Base-by-base conservation (phyloP, 345 rosid species). In the Dipteronia sinensis region DNA sequence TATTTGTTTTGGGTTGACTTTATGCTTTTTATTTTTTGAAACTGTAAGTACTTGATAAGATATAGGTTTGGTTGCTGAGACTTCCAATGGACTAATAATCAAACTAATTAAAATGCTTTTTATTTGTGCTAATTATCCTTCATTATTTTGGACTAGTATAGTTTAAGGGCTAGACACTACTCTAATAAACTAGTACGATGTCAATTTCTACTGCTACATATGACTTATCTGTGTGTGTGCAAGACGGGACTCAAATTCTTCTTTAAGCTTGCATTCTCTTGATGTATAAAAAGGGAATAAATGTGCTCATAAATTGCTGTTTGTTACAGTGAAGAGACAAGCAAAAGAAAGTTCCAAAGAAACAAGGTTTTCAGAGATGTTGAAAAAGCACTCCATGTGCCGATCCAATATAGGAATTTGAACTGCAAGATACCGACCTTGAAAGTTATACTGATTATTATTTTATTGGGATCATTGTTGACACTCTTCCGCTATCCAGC, bases 401-500 rank as follows among this genome's bases (percentile, higher is more conserved):
- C 97, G 7, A 79, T 87, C 73, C 92, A 87, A 61, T 87, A 83
- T 72, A 83, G 90, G 87, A 92, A 83, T 81, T 83, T 84, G 64
- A 90, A 77, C 78, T 90, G 83, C 93, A 89, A 78, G 85, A 75
- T 82, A 71, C 62, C 88, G 56, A 78, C 89, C 53, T 69, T 87
- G 71, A 90, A 87, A 74, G 74, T 87, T 65, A 89, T 93, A 72
- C 82, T 90, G 82, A 65, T 86, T 65, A 78, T 89, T 74, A 86
- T 87, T 79, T 73, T 89, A 55, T 59, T 93, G 44, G 92, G 91
- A 68, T 85, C 90, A 63, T 77, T 93, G 70, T 56, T 94, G 61
- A 91, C 87, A 0, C 85, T 94, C 47, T 83, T 88, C 78, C 89
- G 79, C 67, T 91, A 91, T 77, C 94, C 96, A n/a, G 82, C 83